Evolutionary conservation across 1,139 yeast species (phyloP), one percentile per base, ranked within the genome.

Genomic region (Pneumocystis canis): DNA sequence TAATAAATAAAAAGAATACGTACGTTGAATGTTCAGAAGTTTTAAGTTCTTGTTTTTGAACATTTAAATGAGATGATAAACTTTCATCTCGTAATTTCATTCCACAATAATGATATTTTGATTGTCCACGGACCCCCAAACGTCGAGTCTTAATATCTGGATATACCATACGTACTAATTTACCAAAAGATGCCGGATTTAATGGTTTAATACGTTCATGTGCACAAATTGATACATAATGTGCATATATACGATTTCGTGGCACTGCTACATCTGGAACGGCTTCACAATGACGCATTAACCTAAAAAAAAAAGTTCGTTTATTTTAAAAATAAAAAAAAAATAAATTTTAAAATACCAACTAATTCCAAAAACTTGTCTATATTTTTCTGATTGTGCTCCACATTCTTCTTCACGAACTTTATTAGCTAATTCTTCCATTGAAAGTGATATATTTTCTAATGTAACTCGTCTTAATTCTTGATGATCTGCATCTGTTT

Each of bases 21-120:
- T 35, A 35, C 39, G 39, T 35, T 2, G 54, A 9, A 47, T 7
- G 28, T 20, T 11, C 30, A 7, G 59, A 39, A 20, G 58, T 39
- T n/a, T 58, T 57, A 5, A 61, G 56, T n/a, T 32, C 58, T 16
- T 60, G 41, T 20, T 62, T 62, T 14, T 53, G 18, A 5, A 59
- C 58, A 18, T 5, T 14, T 4, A 35, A 14, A 35, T 35, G 39
- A 14, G 39, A 14, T 11, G 39, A 35, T 14, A 35, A 25, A 25
- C 70, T 76, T 61, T 82, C 87, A 9, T 82, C 86, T 25, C 81
- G 75, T 62, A 89, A 73, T 68, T 80, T 81, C 62, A 89, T 78
- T 0, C 97, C 97, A 74, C 96, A 88, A 72, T 89, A 90, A 72
- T 89, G 96, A 72, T 90, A 89, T 70, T 88, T 87, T 28, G 92